phyloP scores from a whole-genome alignment of 768 basidiomycete genomes.

The Termitomyces sp. region DNA sequence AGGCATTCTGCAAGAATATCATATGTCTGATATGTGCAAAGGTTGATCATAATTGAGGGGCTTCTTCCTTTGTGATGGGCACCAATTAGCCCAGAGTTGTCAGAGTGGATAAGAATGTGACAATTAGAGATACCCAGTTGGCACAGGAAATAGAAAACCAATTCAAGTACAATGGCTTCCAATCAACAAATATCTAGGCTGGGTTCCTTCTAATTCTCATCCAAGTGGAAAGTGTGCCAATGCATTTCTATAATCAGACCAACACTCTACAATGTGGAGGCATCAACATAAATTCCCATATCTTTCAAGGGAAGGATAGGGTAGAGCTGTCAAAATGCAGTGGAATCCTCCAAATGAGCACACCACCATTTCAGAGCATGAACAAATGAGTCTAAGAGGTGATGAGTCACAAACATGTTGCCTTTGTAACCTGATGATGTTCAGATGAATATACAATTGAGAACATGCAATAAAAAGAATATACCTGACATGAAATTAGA shows the following conservation, averaged over 20 bases:
- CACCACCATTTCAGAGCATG: constrained; percentile 28
- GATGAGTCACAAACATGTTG: constrained; percentile 5
- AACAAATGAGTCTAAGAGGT: constrained; percentile 19
- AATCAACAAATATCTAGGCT: neutral
- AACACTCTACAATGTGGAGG: neutral
- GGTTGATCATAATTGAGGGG: neutral
- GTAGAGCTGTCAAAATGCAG: neutral
- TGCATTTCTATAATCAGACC: neutral
- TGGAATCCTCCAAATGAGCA: neutral
- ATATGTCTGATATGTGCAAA: neutral
- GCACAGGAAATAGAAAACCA: neutral
- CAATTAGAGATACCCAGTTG: neutral
- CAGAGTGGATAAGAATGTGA: neutral
- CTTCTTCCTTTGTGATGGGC: neutral
- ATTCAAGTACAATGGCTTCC: neutral
- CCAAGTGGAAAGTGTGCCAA: neutral
- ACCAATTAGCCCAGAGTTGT: neutral
- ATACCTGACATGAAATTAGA: constrained; percentile 22
- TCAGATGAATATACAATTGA: too few relatives aligned
- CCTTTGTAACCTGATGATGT: constrained; percentile 19
- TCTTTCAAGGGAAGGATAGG: neutral
- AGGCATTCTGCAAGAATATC: neutral
- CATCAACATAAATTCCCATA: neutral
- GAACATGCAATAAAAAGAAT: too few relatives aligned
- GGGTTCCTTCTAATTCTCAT: neutral